A percentile compares a stretch with the other conserved stretches of the same genome.
Conservation (phyloP, 306 rosid species). For the Cercis canadensis region DNA sequence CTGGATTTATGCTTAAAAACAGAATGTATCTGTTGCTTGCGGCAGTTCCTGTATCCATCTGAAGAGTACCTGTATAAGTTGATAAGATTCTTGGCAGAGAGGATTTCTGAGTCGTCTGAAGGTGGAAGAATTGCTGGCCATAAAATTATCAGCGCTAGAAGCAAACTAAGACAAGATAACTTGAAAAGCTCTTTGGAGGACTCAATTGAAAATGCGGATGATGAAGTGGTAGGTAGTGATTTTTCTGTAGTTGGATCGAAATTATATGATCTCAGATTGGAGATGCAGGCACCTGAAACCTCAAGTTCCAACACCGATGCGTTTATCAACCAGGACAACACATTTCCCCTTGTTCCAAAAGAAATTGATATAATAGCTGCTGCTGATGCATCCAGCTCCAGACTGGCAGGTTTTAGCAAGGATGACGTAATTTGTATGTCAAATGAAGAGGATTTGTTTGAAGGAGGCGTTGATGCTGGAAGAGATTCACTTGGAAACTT, state of each 20-base stretch:
- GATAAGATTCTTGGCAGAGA: constrained; percentile 60
- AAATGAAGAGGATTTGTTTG: constrained; percentile 27
- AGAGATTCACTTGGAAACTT: constrained; percentile 36
- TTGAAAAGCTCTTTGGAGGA: constrained; percentile 36
- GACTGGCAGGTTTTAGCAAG: constrained; percentile 37
- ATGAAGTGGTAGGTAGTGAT: constrained; percentile 33
- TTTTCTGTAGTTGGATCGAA: constrained; percentile 36
- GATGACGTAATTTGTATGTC: constrained; percentile 22
- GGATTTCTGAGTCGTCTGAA: constrained; percentile 56
- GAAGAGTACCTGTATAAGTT: constrained; percentile 64
- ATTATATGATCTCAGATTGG: constrained; percentile 50
- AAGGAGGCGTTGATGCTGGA: constrained; percentile 29
- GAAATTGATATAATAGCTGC: constrained; percentile 28
- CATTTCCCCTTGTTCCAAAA: not conserved
- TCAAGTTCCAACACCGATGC: constrained; percentile 27
- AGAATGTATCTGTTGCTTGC: constrained; percentile 62
- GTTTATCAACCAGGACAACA: constrained; percentile 26
- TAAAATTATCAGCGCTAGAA: constrained; percentile 18
- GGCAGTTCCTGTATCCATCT: constrained; percentile 76
- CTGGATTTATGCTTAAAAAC: constrained; percentile 55
- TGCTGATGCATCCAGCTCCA: constrained; percentile 39
- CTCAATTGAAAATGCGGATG: constrained; percentile 25
- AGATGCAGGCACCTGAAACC: constrained; percentile 32
- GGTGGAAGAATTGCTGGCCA: constrained; percentile 39
- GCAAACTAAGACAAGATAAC: constrained; percentile 36